These are phyloP conservation scores for Citrus hindsii DNA, from an alignment of 345 rosid species.

Conservation along the genomic window DNA sequence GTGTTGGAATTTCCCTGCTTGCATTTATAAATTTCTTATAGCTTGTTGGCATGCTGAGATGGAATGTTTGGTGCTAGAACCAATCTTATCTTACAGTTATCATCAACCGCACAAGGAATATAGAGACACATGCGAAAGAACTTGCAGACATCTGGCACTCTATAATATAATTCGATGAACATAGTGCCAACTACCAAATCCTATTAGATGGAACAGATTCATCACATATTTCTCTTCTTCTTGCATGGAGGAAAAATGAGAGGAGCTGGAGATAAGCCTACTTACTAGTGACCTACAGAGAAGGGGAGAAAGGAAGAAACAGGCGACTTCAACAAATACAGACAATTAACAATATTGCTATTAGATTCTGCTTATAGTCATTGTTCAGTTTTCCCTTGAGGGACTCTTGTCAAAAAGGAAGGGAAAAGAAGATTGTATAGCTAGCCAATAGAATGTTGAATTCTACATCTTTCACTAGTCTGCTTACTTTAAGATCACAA, in stretches of 20 bases:
- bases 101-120: not conserved
- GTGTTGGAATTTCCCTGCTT: not conserved
- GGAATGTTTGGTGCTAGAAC: no score
- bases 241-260: not conserved
- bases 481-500: slow-evolving; percentile 6
- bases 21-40: not conserved
- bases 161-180: not conserved
- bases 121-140: not conserved
- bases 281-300: not conserved
- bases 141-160: not conserved
- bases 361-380: not conserved
- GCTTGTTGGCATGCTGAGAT: not conserved
- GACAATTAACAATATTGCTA: not conserved
- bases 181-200: no score
- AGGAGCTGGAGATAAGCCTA: not conserved
- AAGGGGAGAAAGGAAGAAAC: no score
- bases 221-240: not conserved
- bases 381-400: not conserved
- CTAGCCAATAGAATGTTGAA: not conserved
- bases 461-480: slow-evolving; percentile 10
- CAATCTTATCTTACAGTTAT: not conserved
- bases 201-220: not conserved
- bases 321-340: not conserved
- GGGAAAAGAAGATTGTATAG: not conserved
- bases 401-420: not conserved